Percentiles rank a stretch among this genome's conserved stretches.
Evolutionary conservation across 2,329 filamentous ascomycete genomes (phyloP).

Genomic region (Lachnellula cervina): DNA sequence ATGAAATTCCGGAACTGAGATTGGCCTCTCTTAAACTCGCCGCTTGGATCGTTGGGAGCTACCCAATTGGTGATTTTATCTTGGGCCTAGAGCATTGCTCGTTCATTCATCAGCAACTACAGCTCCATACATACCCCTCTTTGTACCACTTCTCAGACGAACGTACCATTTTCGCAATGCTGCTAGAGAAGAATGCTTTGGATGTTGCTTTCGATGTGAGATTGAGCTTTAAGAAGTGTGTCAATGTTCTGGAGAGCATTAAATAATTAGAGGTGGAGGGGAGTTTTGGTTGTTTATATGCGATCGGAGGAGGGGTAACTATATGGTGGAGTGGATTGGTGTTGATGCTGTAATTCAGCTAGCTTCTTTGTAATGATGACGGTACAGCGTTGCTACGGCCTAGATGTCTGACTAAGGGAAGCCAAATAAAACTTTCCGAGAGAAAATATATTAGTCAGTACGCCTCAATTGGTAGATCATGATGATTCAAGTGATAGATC

Average conservation of each 20-base stretch:
- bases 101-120: constrained; percentile 7
- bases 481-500: neutral
- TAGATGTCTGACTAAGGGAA: neutral
- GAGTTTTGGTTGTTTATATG: neutral
- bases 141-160: constrained; percentile 3
- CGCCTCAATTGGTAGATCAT: neutral
- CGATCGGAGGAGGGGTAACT: constrained; percentile 2
- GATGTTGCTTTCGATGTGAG: neutral
- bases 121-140: constrained; percentile 26
- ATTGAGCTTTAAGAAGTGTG: constrained; percentile 4
- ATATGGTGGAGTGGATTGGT: neutral
- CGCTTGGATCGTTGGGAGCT: constrained; percentile 66
- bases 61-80: constrained; percentile 79
- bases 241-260: constrained; percentile 10
- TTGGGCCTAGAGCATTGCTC: constrained; percentile 13
- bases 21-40: constrained; percentile 87
- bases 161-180: constrained; percentile 10
- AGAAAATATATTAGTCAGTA: neutral
- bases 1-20: constrained; percentile 74
- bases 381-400: constrained; percentile 3
- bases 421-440: neutral
- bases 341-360: constrained; percentile 5
- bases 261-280: constrained; percentile 2
- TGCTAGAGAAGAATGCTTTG: neutral
- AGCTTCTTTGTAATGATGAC: constrained; percentile 22